Percentiles rank a stretch among this genome's conserved stretches.
phyloP scores from a whole-genome alignment of 2,329 filamentous ascomycete species.

The Ampelomyces quisqualis region DNA sequence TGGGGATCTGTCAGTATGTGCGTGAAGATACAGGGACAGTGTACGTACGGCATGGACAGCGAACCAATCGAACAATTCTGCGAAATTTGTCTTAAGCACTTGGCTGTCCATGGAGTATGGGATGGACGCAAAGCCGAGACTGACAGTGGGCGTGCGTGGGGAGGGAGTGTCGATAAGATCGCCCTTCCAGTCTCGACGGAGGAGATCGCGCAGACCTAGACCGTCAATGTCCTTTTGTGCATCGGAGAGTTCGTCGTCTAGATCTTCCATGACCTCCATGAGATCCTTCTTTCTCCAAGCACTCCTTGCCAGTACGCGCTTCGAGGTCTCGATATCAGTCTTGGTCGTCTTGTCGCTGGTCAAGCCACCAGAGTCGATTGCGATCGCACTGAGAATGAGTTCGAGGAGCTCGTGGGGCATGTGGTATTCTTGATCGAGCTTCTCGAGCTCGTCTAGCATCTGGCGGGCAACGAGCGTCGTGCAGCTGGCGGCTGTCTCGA shows the following conservation, averaged over 20 bases:
- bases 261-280: slow-evolving; percentile 46
- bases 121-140: slow-evolving; percentile 50
- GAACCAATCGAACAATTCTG: slow-evolving; percentile 53
- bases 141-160: slow-evolving; percentile 50
- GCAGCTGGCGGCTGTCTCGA: slow-evolving; percentile 49
- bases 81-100: slow-evolving; percentile 50
- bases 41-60: slow-evolving; percentile 44
- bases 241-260: slow-evolving; percentile 44
- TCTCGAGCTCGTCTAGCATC: slow-evolving; percentile 51
- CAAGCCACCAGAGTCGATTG: slow-evolving; percentile 50
- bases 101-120: slow-evolving; percentile 51
- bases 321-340: slow-evolving; percentile 43
- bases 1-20: neutral
- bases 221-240: slow-evolving; percentile 49
- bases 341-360: slow-evolving; percentile 40
- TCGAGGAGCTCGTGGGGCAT: slow-evolving; percentile 53
- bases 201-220: slow-evolving; percentile 48
- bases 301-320: slow-evolving; percentile 47
- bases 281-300: slow-evolving; percentile 46
- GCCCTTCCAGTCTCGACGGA: slow-evolving; percentile 53
- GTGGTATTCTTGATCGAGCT: slow-evolving; percentile 49
- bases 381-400: slow-evolving; percentile 50
- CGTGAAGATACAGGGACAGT: neutral
- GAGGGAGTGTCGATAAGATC: slow-evolving; percentile 52
- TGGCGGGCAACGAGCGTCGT: slow-evolving; percentile 50